phyloP scores from a whole-genome alignment of 1,139 yeast species.

The Blastobotrys elegans region DNA sequence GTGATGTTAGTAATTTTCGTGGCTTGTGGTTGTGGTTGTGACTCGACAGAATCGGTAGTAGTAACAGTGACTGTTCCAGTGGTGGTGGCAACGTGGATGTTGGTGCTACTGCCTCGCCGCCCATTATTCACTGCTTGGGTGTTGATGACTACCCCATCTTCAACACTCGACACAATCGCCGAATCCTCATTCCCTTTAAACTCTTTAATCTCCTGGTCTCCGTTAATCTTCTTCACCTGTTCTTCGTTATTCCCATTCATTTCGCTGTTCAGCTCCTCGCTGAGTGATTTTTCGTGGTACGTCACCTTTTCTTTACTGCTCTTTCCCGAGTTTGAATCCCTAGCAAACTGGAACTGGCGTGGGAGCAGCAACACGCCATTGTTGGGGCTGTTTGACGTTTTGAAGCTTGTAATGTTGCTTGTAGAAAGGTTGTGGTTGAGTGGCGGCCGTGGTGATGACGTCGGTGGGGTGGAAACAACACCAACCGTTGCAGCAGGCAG shows the following conservation, averaged over 20 bases:
- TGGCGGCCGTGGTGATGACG: background rate
- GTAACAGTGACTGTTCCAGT: background rate
- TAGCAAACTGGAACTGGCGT: conserved; percentile 27
- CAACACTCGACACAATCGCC: background rate
- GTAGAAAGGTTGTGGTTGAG: conserved; percentile 3
- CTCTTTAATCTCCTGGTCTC: background rate
- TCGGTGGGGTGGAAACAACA: background rate
- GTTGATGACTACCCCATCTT: too few species aligned
- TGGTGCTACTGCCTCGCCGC: background rate
- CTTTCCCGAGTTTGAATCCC: background rate
- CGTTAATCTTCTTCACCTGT: background rate
- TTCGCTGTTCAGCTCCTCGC: background rate
- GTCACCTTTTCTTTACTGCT: too few species aligned
- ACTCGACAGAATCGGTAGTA: background rate
- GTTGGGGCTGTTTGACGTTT: conserved; percentile 15
- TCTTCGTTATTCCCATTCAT: background rate
- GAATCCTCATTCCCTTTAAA: background rate
- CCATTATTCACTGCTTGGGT: too few species aligned
- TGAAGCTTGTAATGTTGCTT: conserved; percentile 1
- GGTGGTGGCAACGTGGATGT: background rate
- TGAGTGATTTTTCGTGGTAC: background rate
- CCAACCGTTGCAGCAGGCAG: background rate
- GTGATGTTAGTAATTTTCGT: too few species aligned
- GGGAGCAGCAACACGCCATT: conserved; percentile 31
- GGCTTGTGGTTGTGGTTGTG: background rate